Evolutionary conservation across 371 early-diverging fungal genomes (phyloP), one percentile per base, ranked within the genome.

Genomic region (Mucor plumbeus): DNA sequence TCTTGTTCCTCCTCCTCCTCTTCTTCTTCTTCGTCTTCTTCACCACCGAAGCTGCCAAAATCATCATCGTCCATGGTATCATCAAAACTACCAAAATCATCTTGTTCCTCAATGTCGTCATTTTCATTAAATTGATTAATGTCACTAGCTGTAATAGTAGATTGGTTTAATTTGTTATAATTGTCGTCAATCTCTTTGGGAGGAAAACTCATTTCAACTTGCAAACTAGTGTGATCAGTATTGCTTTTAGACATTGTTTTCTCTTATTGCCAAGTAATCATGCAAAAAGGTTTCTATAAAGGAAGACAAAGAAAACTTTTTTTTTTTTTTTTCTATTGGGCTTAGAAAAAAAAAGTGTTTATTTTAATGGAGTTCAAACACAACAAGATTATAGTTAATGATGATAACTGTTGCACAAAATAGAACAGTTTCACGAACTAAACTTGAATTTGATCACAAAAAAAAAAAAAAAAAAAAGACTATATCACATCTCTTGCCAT

Each of bases 61-160:
- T 69, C 67, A 35, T 71, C 68, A 31, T 69, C 72, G 11, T 64
- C 33, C 11, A 65, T 54, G 14, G 35, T 39, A 59, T 59, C 65
- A 15, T 21, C 26, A 7, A 50, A 26, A 17, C 26, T 17, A 21
- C 26, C 26, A 8, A 21, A 17, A 50, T 21, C 26, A 50, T 50
- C 50, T 21, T 50, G 50, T 26, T 50, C 19, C 9, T 50, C 11
- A 21, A 50, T 10, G 50, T 55, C 35, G 38, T 9, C 31, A 17
- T 39, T 26, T 8, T 19, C 50, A 3, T n/a, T 7, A 6, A 7
- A 15, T n/a, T 43, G 43, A n/a, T 43, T 5, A 43, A 14, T 43
- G 15, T 14, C 43, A 43, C 43, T 43, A 43, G 3, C 43, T 26
- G 26, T 26, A 26, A 26, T 26, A 26, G 26, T 26, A 43, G 43